A percentile compares a stretch with the other conserved stretches of the same genome.
Evolutionary conservation across 208 protist species (phyloP).

Genomic region (Trypanosoma melophagium): DNA sequence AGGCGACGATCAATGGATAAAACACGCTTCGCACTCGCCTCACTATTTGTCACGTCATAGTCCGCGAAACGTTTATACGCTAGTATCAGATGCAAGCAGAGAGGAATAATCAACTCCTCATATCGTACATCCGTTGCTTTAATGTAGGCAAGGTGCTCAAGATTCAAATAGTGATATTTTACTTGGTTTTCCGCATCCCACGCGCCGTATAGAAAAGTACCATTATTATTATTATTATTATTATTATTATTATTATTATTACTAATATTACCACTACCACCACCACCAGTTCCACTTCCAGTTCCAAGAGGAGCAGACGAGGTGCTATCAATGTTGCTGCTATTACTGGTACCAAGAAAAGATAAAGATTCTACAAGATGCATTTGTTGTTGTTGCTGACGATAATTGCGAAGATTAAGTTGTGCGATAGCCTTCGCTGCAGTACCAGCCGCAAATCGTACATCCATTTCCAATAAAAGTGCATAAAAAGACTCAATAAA

Average conservation of each 20-base stretch:
- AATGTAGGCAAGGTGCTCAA: slow-evolving; percentile 37
- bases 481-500: slow-evolving; percentile 70
- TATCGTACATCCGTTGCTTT: slow-evolving; percentile 36
- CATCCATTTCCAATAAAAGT: slow-evolving; percentile 69
- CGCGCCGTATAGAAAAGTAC: not conserved
- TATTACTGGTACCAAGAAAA: not conserved
- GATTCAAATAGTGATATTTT: slow-evolving; percentile 62
- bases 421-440: slow-evolving; percentile 51
- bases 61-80: slow-evolving; percentile 70
- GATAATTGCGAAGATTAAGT: slow-evolving; percentile 51
- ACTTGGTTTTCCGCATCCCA: slow-evolving; percentile 25
- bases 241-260: not conserved
- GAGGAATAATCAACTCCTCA: slow-evolving; percentile 53
- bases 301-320: not conserved
- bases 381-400: slow-evolving; percentile 34
- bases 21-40: slow-evolving; percentile 42
- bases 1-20: slow-evolving; percentile 74
- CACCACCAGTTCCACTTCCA: not conserved
- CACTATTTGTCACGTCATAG: slow-evolving; percentile 49
- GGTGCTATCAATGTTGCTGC: not conserved
- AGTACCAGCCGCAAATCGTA: slow-evolving; percentile 43
- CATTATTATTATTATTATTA: not conserved
- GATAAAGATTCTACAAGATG: not conserved
- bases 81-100: slow-evolving; percentile 57
- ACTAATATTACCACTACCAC: not conserved